These are phyloP conservation scores for Skeletonema grethae DNA, from an alignment of 108 stramenopile species.

Conservation along the genomic window DNA sequence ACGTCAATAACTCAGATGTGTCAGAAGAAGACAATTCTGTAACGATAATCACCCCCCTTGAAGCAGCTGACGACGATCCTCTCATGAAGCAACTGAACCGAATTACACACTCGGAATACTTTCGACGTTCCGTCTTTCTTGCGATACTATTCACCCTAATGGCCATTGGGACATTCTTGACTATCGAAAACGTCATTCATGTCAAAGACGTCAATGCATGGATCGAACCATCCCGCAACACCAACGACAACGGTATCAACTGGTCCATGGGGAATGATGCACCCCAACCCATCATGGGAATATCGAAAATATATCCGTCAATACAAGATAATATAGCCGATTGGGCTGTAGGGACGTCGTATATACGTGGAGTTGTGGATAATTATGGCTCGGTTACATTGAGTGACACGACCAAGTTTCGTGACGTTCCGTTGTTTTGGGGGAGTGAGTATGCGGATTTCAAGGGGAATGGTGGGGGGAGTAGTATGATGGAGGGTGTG, in stretches of 20 bases:
- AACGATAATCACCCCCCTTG: background rate
- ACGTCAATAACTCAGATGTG: background rate
- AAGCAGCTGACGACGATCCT: background rate
- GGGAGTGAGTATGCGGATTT: conserved; percentile 12
- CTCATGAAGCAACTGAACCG: background rate
- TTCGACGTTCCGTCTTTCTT: background rate
- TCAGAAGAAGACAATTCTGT: background rate
- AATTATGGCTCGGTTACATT: conserved; percentile 18
- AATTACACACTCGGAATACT: background rate
- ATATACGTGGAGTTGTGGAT: conserved; percentile 14
- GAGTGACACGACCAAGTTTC: background rate
- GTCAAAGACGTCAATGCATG: background rate
- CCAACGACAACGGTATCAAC: background rate
- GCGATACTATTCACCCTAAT: background rate
- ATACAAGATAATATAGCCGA: conserved; percentile 20
- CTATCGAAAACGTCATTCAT: background rate
- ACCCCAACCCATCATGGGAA: conserved; percentile 9
- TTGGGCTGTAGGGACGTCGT: conserved; percentile 22
- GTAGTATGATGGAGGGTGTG: conserved; percentile 8
- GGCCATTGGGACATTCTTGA: background rate
- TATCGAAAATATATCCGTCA: background rate
- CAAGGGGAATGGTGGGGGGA: conserved; percentile 7
- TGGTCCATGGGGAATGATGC: conserved; percentile 21
- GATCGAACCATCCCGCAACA: background rate
- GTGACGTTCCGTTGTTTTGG: conserved; percentile 41